Base-by-base conservation (phyloP, 2,329 filamentous ascomycete species). In the Nemania sp. region DNA sequence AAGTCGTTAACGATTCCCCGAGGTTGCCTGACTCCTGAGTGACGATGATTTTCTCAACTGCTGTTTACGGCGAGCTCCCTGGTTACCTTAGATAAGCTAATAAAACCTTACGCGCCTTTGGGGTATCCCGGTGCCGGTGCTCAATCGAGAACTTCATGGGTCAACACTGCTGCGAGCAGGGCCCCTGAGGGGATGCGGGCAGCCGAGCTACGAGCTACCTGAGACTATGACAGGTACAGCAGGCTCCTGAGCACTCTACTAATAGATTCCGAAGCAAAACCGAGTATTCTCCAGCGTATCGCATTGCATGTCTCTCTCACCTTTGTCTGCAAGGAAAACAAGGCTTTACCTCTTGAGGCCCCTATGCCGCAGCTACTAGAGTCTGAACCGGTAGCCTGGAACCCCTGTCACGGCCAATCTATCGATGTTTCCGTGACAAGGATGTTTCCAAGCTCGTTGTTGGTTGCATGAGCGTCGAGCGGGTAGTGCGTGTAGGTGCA, bases 241-340 rank as follows among this genome's bases (percentile, higher is more conserved):
- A 50, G n/a, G n/a, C 25, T 29, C 10, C 51, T 47, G 37, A 21
- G 32, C 54, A 50, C 32, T 20, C 5, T 21, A 37, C 20, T 29
- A 29, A 29, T 29, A 13, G 47, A 65, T 35, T 29, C 63, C 63
- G 63, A 65, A 34, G 32, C 47, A 64, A 59, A 43, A 5, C 63
- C 63, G 63, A 65, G 50, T 29, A 29, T 57, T 62, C 59, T 43
- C 59, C 56, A 59, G 43, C 52, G 42, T 54, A 18, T 53, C 43
- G 25, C 25, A 29, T 29, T 35, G 13, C 11, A 15, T 12, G 20
- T 29, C 20, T 12, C 42, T 47, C 52, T 32, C n/a, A n/a, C 25
- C 11, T 21, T 25, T 32, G 49, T 29, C 34, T 46, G 18, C 39
- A 46, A 9, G 37, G 43, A 37, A 7, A 25, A 40, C 37, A 46